Percentiles rank a stretch among this genome's conserved stretches.
Evolutionary conservation across 495 filamentous ascomycete genomes (phyloP).

Genomic region (Talaromyces nanjingensis): DNA sequence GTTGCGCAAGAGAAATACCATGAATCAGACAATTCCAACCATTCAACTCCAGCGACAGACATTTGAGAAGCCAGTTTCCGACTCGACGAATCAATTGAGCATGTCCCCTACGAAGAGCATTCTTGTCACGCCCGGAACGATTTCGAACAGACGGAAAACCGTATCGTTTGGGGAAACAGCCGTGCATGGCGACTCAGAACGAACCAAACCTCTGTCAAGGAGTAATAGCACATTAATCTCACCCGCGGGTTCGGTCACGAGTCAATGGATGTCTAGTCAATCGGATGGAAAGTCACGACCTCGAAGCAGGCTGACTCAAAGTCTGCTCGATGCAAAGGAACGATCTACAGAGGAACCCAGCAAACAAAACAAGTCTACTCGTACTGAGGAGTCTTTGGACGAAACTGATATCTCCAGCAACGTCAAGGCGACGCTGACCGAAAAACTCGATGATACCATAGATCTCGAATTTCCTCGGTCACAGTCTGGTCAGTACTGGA

Average conservation of each 20-base stretch:
- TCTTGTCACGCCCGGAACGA: constrained; percentile 82
- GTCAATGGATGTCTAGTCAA: constrained; percentile 53
- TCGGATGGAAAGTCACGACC: constrained; percentile 39
- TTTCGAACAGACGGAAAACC: constrained; percentile 70
- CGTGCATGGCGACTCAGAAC: constrained; percentile 49
- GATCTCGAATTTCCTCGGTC: constrained; percentile 78
- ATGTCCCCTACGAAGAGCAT: constrained; percentile 72
- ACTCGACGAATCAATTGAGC: constrained; percentile 25
- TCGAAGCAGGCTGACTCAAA: constrained; percentile 40
- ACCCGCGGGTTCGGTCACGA: constrained; percentile 55
- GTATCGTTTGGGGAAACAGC: constrained; percentile 81
- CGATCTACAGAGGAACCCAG: constrained; percentile 20
- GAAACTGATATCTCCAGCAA: neutral
- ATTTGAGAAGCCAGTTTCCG: constrained; percentile 21
- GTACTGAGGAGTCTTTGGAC: constrained; percentile 15
- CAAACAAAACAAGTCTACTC: constrained; percentile 2
- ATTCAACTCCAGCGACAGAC: constrained; percentile 9
- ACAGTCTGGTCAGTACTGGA: constrained; percentile 89
- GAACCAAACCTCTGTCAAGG: constrained; percentile 25
- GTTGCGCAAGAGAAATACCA: neutral
- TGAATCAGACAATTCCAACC: neutral
- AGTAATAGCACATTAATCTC: constrained; percentile 24
- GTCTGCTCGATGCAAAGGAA: constrained; percentile 39
- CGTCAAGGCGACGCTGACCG: neutral
- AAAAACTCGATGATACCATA: constrained; percentile 56